Conservation (phyloP, 2,329 filamentous ascomycete species). For the Fusarium euwallaceae region DNA sequence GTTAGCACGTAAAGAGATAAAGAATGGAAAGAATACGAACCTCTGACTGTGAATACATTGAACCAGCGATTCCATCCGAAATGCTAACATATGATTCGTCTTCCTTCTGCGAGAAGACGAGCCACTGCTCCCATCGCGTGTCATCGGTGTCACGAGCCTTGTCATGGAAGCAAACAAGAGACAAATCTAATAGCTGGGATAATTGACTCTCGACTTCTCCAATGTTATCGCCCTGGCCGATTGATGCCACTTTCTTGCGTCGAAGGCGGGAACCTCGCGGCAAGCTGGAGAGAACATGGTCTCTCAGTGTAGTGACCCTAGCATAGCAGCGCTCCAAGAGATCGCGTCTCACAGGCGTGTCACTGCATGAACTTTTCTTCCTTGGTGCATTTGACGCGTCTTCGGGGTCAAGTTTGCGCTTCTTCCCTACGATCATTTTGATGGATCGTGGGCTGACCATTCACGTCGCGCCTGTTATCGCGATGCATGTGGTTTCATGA, state of each 20-base stretch:
- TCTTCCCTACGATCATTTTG: constrained; percentile 45
- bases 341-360: constrained; percentile 62
- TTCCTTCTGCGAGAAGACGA: constrained; percentile 71
- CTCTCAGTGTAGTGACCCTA: constrained; percentile 74
- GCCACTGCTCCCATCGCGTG: constrained; percentile 67
- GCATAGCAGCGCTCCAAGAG: constrained; percentile 79
- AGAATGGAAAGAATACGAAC: constrained; percentile 54
- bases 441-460: neutral
- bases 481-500: neutral
- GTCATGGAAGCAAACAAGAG: constrained; percentile 71
- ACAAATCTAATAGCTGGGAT: constrained; percentile 74
- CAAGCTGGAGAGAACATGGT: constrained; percentile 76
- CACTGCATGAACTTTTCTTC: constrained; percentile 11
- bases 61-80: constrained; percentile 59
- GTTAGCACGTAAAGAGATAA: constrained; percentile 25
- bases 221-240: constrained; percentile 53
- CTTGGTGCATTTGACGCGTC: constrained; percentile 44
- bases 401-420: constrained; percentile 44
- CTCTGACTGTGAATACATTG: constrained; percentile 72
- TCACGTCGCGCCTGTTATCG: constrained; percentile 27
- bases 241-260: constrained; percentile 66
- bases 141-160: constrained; percentile 48
- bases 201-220: constrained; percentile 59
- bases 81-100: constrained; percentile 70
- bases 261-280: constrained; percentile 75